Evolutionary conservation across 75 land plant species (phyloP).

Genomic region (Selaginella tamariscina): DNA sequence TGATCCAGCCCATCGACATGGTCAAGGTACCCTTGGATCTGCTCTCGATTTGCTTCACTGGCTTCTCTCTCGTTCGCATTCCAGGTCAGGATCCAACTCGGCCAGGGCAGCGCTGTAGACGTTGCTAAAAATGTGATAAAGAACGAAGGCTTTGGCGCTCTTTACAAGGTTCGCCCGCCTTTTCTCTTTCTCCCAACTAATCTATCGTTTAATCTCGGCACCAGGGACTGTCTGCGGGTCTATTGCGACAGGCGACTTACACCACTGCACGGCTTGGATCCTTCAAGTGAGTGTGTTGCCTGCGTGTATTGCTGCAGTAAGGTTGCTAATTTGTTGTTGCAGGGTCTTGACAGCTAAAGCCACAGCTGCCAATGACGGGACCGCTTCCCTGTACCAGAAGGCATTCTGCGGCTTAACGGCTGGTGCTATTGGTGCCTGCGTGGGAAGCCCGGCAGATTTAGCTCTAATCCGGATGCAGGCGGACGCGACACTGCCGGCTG

Average conservation of each 20-base stretch:
- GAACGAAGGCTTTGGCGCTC: conserved; percentile 63
- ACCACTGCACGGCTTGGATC: conserved; percentile 8
- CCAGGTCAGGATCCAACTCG: conserved; percentile 83
- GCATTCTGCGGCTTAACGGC: conserved; percentile 4
- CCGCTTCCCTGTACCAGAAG: neutral
- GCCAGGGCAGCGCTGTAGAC: conserved; percentile 54
- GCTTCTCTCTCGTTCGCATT: neutral
- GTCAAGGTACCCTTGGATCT: conserved; percentile 63
- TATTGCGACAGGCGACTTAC: conserved; percentile 5
- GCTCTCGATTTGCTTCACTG: neutral
- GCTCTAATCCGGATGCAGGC: conserved; percentile 12
- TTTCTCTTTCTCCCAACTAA: neutral
- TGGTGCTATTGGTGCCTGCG: conserved; percentile 3
- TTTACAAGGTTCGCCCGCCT: conserved; percentile 54
- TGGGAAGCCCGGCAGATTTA: conserved; percentile 12
- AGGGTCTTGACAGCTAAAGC: conserved; percentile 9
- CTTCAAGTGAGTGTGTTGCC: neutral
- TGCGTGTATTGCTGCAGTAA: neutral
- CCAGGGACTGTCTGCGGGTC: conserved; percentile 6
- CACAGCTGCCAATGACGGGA: conserved; percentile 11
- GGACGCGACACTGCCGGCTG: neutral
- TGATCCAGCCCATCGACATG: conserved; percentile 92
- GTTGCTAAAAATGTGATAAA: conserved; percentile 57
- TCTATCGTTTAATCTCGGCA: neutral
- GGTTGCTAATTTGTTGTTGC: neutral